Base-by-base conservation (phyloP, 1,139 yeast genomes). In the Arxiozyma slooffiae region DNA sequence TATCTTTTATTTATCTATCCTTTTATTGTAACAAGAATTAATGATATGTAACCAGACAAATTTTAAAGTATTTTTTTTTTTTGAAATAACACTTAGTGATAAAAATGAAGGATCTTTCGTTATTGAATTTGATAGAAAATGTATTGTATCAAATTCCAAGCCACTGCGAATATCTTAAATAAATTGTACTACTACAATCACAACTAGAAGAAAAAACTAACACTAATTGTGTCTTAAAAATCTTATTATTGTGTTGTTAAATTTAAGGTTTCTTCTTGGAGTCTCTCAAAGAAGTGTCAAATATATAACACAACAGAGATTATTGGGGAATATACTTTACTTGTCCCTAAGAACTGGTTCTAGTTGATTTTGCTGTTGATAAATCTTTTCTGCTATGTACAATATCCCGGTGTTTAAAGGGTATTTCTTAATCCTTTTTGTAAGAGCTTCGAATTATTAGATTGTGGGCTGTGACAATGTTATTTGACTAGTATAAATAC, bases 91-190 rank as follows among this genome's bases (percentile, higher is more conserved):
- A 0, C 97, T 98, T 11, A 92, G 87, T 60, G 89, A 95, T 1
- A 96, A 81, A 63, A 86, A 92, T n/a, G 89, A 77, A 26, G 90
- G 74, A 54, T 82, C 79, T 47, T 66, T 67, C 8, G 71, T 66
- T 51, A 68, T 63, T 11, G 92, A 78, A 66, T 92, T 92, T 52
- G 94, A 73, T 37, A 94, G 72, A 62, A 90, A 92, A 1, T 98
- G 99, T n/a, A 92, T 77, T 1, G 96, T 84, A 3, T 98, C 98
- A 71, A 92, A 89, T 2, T 96, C 96, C 42, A 92, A 69, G 0
- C 99, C 99, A 17, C 90, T 95, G 0, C 98, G 98, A 4, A 92
- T 82, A 24, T 98, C 99, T 66, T 92, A 98, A 14, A 90, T 74
- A 45, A 89, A 71, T 62, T 92, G 92, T 30, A 92, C 70, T 8